These are phyloP conservation scores for Phytophthora pistaciae DNA, from an alignment of 352 stramenopile genomes.

Conservation along the genomic window DNA sequence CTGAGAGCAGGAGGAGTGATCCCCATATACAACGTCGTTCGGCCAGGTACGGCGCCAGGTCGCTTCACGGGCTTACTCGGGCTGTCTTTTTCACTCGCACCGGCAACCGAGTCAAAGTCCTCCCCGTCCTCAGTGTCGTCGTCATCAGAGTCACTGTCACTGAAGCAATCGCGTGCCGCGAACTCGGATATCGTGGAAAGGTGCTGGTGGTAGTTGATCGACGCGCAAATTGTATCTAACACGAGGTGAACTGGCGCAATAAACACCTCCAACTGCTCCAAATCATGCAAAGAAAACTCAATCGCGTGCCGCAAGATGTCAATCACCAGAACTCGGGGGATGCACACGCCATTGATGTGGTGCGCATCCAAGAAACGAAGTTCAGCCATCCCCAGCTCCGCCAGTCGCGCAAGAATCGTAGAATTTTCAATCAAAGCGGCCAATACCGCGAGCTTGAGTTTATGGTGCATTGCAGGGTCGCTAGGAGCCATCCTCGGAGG, in stretches of 20 bases:
- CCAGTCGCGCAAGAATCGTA: slow-evolving; percentile 55
- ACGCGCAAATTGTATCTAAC: slow-evolving; percentile 64
- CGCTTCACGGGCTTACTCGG: slow-evolving; percentile 27
- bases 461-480: slow-evolving; percentile 61
- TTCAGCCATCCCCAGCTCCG: slow-evolving; percentile 67
- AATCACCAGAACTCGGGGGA: slow-evolving; percentile 60
- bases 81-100: slow-evolving; percentile 17
- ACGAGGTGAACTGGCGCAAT: slow-evolving; percentile 59
- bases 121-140: slow-evolving; percentile 38
- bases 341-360: slow-evolving; percentile 48
- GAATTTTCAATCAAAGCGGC: slow-evolving; percentile 56
- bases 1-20: slow-evolving; percentile 29
- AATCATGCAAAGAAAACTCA: slow-evolving; percentile 53
- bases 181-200: slow-evolving; percentile 80
- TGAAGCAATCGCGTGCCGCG: slow-evolving; percentile 78
- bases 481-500: slow-evolving; percentile 56
- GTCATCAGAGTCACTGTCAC: slow-evolving; percentile 75
- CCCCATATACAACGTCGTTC: slow-evolving; percentile 31
- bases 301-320: slow-evolving; percentile 70
- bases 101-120: slow-evolving; percentile 12
- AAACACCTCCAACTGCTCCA: slow-evolving; percentile 55
- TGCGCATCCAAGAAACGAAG: slow-evolving; percentile 76
- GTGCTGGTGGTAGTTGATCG: slow-evolving; percentile 85
- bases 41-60: slow-evolving; percentile 11
- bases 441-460: slow-evolving; percentile 66